A percentile compares a stretch with the other conserved stretches of the same genome.
phyloP scores from a whole-genome alignment of 306 rosid genomes.

The Gastrolobium villosum region DNA sequence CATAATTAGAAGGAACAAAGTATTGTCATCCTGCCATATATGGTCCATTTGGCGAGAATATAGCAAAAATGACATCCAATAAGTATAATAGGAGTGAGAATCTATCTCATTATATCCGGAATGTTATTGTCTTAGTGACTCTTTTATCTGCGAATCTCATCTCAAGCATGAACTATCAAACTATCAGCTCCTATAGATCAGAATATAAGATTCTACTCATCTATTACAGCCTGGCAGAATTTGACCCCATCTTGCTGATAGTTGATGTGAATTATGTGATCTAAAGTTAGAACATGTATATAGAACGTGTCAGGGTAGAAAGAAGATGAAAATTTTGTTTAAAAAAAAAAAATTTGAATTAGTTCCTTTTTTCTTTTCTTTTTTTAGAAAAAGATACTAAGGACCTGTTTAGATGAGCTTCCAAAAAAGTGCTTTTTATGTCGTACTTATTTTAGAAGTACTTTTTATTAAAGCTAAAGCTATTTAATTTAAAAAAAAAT shows the following conservation, averaged over 20 bases:
- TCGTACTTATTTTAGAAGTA: too few species aligned
- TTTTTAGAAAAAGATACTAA: not conserved
- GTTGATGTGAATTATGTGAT: constrained; percentile 4
- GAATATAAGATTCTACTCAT: constrained; percentile 43
- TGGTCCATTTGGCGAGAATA: constrained; percentile 22
- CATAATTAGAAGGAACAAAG: not conserved
- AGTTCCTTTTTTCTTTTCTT: not conserved
- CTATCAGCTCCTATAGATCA: constrained; percentile 14
- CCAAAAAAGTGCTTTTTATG: too few species aligned
- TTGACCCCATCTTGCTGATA: constrained; percentile 2
- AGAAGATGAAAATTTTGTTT: not conserved
- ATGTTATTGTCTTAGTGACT: constrained; percentile 10
- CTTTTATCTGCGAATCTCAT: constrained; percentile 30
- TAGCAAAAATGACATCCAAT: constrained; percentile 37
- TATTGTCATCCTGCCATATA: not conserved
- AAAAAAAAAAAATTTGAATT: not conserved
- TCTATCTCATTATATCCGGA: constrained; percentile 38
- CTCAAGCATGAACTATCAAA: constrained; percentile 35
- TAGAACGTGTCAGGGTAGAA: not conserved
- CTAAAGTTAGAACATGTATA: not conserved
- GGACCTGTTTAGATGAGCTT: too few species aligned
- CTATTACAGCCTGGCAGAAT: constrained; percentile 44
- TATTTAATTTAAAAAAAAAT: too few species aligned
- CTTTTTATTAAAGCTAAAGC: too few species aligned
- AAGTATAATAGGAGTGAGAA: constrained; percentile 30